These are phyloP conservation scores for Clonostachys sp. DNA, from an alignment of 2,329 filamentous ascomycete species.

Conservation along the genomic window DNA sequence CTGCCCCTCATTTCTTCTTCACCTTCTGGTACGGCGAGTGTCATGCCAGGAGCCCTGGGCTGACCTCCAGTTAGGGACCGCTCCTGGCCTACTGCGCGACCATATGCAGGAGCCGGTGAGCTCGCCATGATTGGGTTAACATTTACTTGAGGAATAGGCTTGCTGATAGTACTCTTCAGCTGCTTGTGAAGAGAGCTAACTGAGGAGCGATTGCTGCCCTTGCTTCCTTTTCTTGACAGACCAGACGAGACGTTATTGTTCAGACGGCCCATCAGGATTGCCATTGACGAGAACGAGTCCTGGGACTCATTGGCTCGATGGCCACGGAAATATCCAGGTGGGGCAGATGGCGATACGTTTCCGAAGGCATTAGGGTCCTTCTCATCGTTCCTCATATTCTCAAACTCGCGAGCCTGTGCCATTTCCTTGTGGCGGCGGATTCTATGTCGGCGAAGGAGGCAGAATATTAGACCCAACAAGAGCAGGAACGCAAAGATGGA, in stretches of 20 bases:
- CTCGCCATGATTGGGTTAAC: conserved; percentile 23
- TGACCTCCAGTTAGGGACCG: conserved; percentile 22
- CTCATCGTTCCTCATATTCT: conserved; percentile 34
- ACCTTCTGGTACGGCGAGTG: conserved; percentile 11
- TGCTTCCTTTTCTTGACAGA: conserved; percentile 49
- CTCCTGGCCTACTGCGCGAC: conserved; percentile 22
- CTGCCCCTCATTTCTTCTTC: conserved; percentile 51
- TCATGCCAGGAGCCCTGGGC: conserved; percentile 5
- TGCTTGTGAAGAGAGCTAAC: conserved; percentile 53
- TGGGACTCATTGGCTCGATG: conserved; percentile 49
- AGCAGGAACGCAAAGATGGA: conserved; percentile 71
- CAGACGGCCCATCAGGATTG: conserved; percentile 61
- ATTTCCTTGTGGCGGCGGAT: conserved; percentile 48
- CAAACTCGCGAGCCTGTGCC: conserved; percentile 8
- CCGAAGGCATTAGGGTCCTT: conserved; percentile 49
- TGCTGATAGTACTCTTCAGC: conserved; percentile 59
- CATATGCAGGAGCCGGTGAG: conserved; percentile 36
- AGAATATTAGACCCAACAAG: conserved; percentile 66
- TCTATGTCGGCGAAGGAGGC: conserved; percentile 48
- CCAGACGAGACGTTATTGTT: conserved; percentile 34
- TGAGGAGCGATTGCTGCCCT: conserved; percentile 44
- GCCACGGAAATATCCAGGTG: conserved; percentile 36
- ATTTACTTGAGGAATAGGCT: conserved; percentile 47
- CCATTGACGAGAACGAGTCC: conserved; percentile 58
- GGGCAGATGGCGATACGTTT: conserved; percentile 30